Conservation (phyloP, 2,329 filamentous ascomycete genomes). For the Ceratocystis cacaofunesta region DNA sequence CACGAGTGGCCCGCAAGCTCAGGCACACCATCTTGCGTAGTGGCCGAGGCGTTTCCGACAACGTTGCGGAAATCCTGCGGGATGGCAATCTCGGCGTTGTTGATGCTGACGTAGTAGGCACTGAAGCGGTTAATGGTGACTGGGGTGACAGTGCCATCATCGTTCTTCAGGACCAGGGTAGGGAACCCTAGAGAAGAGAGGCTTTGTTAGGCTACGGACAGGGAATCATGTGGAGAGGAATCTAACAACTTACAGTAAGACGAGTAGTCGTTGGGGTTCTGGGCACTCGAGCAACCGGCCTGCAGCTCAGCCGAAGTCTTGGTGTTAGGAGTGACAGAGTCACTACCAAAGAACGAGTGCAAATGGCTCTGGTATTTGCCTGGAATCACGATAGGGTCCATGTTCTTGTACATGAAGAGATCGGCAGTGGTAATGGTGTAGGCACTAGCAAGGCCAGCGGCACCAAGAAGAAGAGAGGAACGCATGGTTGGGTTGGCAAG, state of each 20-base stretch:
- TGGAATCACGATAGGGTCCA: slow-evolving; percentile 25
- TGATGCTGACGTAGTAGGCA: slow-evolving; percentile 31
- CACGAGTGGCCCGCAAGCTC: slow-evolving; percentile 19
- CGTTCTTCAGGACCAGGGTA: slow-evolving; percentile 26
- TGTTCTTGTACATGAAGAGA: slow-evolving; percentile 25
- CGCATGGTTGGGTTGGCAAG: neutral
- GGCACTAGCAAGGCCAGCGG: slow-evolving; percentile 14
- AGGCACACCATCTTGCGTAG: slow-evolving; percentile 18
- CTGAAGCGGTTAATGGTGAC: slow-evolving; percentile 27
- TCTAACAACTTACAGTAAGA: slow-evolving; percentile 26
- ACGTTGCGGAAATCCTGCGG: slow-evolving; percentile 31
- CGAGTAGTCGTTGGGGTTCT: slow-evolving; percentile 34
- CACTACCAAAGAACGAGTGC: slow-evolving; percentile 27
- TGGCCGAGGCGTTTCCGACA: slow-evolving; percentile 28
- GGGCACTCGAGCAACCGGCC: slow-evolving; percentile 29
- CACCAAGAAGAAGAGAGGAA: neutral
- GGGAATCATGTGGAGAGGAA: no score
- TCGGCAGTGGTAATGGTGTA: slow-evolving; percentile 20
- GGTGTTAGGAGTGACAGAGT: slow-evolving; percentile 23
- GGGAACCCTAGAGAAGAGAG: slow-evolving; percentile 24
- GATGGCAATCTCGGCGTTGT: slow-evolving; percentile 30
- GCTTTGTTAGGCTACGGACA: neutral
- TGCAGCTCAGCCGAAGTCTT: slow-evolving; percentile 25
- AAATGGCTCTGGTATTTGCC: slow-evolving; percentile 25
- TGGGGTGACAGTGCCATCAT: slow-evolving; percentile 23